Conservation (phyloP, 371 early-diverging fungal species). For the Circinella umbellata region DNA sequence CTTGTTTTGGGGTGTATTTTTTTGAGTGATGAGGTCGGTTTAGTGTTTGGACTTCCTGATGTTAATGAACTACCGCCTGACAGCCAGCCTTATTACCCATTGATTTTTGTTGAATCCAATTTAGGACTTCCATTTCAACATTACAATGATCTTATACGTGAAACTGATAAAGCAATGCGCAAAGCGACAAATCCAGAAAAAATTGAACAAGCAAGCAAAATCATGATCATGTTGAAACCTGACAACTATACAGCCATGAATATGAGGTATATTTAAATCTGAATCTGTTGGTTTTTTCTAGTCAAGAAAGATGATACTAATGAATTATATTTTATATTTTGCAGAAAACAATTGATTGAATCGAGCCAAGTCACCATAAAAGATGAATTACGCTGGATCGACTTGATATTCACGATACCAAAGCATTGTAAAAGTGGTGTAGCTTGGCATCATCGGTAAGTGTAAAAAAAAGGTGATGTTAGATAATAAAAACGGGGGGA, state of each 20-base stretch:
- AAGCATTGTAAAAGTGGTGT: conserved; percentile 59
- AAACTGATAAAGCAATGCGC: conserved; percentile 25
- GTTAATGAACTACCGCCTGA: conserved; percentile 26
- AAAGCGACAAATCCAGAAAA: neutral
- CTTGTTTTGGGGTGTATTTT: too few species aligned
- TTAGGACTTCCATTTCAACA: conserved; percentile 33
- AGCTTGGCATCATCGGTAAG: conserved; percentile 63
- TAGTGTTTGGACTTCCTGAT: conserved; percentile 28
- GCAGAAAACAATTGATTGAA: conserved; percentile 49
- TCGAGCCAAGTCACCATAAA: conserved; percentile 27
- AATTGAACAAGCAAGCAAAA: conserved; percentile 32
- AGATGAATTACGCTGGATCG: conserved; percentile 44
- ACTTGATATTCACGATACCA: conserved; percentile 57
- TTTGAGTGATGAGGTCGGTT: conserved; percentile 41
- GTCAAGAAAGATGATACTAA: neutral
- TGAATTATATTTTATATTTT: neutral
- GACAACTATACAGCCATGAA: conserved; percentile 64
- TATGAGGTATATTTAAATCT: conserved; percentile 35
- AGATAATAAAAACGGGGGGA: too few species aligned
- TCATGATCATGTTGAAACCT: conserved; percentile 57
- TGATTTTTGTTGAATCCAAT: conserved; percentile 39
- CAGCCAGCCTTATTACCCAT: conserved; percentile 33
- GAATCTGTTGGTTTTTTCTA: too few species aligned
- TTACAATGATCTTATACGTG: conserved; percentile 21
- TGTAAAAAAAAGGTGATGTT: neutral